A percentile compares a stretch with the other conserved stretches of the same genome.
These are phyloP conservation scores for Phytophthora pisi DNA, from an alignment of 352 stramenopile species.

Conservation along the genomic window DNA sequence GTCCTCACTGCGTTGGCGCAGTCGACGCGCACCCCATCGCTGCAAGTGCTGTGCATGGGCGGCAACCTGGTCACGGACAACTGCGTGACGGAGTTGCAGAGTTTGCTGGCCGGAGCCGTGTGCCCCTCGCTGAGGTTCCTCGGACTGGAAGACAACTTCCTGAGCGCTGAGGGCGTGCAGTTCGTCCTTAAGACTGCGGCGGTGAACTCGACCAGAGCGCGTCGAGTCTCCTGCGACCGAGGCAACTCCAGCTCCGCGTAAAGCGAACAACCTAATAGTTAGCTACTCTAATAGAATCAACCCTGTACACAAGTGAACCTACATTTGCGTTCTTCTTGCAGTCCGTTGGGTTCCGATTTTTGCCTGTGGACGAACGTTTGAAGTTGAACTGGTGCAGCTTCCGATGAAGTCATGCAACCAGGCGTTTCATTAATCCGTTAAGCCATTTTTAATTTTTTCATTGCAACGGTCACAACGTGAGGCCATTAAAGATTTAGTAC, in stretches of 20 bases:
- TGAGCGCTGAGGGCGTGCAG: slow-evolving; percentile 66
- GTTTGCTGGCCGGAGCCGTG: slow-evolving; percentile 36
- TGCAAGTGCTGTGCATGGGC: slow-evolving; percentile 78
- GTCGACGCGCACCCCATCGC: slow-evolving; percentile 22
- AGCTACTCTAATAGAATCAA: slow-evolving; percentile 20
- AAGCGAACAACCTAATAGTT: slow-evolving; percentile 25
- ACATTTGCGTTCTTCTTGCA: neutral
- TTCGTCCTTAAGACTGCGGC: slow-evolving; percentile 63
- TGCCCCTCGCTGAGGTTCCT: slow-evolving; percentile 71
- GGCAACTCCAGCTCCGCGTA: slow-evolving; percentile 8
- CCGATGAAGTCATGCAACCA: neutral
- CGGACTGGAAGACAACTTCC: slow-evolving; percentile 83
- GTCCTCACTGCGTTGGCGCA: slow-evolving; percentile 43
- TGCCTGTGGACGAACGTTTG: slow-evolving; percentile 21
- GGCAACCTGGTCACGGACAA: slow-evolving; percentile 87
- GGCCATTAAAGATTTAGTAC: neutral
- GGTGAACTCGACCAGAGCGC: slow-evolving; percentile 51
- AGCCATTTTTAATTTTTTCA: neutral
- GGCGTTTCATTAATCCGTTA: neutral
- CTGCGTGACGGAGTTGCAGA: slow-evolving; percentile 56
- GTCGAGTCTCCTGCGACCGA: slow-evolving; percentile 57
- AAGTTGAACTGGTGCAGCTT: slow-evolving; percentile 5
- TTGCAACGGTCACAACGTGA: slow-evolving; percentile 6
- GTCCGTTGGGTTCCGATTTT: neutral
- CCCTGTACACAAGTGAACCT: slow-evolving; percentile 18